Evolutionary conservation across 2,329 filamentous ascomycete species (phyloP), one percentile per base, ranked within the genome.

Genomic region (Penicillium sp.): DNA sequence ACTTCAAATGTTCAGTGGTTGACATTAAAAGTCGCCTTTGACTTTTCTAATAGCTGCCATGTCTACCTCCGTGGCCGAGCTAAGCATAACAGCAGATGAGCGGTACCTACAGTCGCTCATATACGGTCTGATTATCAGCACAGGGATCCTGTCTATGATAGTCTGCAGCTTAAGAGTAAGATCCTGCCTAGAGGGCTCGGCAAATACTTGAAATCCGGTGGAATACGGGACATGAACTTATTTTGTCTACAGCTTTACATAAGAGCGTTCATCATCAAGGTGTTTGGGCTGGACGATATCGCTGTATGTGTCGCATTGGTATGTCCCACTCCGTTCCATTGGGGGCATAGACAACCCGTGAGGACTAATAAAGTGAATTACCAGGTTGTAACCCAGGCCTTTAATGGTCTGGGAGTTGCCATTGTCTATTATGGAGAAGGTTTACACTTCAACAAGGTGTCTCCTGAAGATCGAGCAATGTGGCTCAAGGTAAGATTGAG

Each of bases 351-450:
- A 21, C 7, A 4, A 23, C 8, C 2, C 2, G 5, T 10, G 3
- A 19, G 40, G 4, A 33, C 36, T 51, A 16, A 51, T 29, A 9
- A 4, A 13, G 23, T 4, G 4, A 2, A 31, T 13, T 8, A 13
- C 25, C 31, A 55, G 53, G 10, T 45, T 21, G 34, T 49, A 16
- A 58, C 55, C 2, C 55, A 58, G 9, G 6, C 21, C 4, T 58
- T 58, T 8, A 58, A 58, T 34, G 55, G 55, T 7, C 5, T 58
- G 8, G 55, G 44, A 21, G 11, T 58, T 27, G 45, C 55, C 2
- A 40, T 58, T 1, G 55, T 54, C 8, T 54, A 58, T 27, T 49
- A 49, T 46, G 55, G 55, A 50, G 55, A 58, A 40, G 55, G 55
- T 4, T 5, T 9, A 15, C 55, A 54, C 15, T 54, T 50, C 19